Base-by-base conservation (phyloP, 2,329 filamentous ascomycete species). In the Aspergillus sclerotialis region DNA sequence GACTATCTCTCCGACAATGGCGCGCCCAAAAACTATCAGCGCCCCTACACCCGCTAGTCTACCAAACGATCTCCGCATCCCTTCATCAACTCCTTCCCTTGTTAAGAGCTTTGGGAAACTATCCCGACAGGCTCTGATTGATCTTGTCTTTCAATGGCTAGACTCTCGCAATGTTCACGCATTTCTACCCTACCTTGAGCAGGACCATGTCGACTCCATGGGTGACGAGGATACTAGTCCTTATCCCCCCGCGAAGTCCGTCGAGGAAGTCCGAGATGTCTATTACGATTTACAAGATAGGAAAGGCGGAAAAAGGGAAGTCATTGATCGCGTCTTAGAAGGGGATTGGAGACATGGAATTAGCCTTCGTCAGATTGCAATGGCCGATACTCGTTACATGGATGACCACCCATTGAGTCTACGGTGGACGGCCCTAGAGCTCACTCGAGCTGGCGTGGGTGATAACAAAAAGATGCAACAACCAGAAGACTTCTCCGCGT, bases 91-190 rank as follows among this genome's bases (percentile, higher is more conserved):
- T 52, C 67, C 75, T 29, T 69, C 78, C 18, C 73, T 87, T 31
- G 58, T 73, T 44, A 86, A 83, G 57, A 70, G 75, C 26, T 70
- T 94, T 31, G 73, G 69, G 40, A 80, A 80, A 35, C 72, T 93
- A 12, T 82, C 84, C 2, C 79, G 86, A 32, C 67, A 79, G 30
- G 78, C 83, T 0, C 73, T 94, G 14, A 64, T 92, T 16, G 75
- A 78, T 0, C 72, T 94, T 7, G 82, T 75, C 1, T 70, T 88
- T 14, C 74, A 82, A 63, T 94, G 87, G 87, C 76, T 93, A 3
- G 76, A 82, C 37, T 75, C 81, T 31, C 67, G 71, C 43, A 80
- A 83, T 43, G 67, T 78, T 26, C 60, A 71, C 4, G 65, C 73
- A 12, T 80, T 75, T 28, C 67, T 67, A 1, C 82, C 82, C 0